Evolutionary conservation across 2,329 filamentous ascomycete species (phyloP).

Genomic region (Colletotrichum camelliae): DNA sequence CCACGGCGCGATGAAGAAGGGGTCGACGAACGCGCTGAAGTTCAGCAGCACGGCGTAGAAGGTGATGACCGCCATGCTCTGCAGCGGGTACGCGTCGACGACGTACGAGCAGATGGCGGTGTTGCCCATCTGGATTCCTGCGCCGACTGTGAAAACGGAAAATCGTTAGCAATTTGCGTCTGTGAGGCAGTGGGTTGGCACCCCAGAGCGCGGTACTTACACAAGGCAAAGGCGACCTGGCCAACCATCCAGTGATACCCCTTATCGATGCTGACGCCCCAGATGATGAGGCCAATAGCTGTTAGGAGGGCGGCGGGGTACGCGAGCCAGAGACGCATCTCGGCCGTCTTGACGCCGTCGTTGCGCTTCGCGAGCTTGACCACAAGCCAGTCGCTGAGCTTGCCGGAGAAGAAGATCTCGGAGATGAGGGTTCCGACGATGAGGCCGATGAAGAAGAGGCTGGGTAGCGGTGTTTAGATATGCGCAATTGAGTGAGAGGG

Average conservation of each 20-base stretch:
- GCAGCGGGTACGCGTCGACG: conserved; percentile 59
- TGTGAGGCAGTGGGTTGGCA: too few species aligned
- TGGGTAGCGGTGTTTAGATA: neutral
- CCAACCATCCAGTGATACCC: conserved; percentile 62
- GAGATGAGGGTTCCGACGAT: conserved; percentile 57
- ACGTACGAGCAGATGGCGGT: conserved; percentile 57
- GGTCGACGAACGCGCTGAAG: conserved; percentile 48
- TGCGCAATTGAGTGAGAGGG: neutral
- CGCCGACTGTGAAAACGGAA: conserved; percentile 47
- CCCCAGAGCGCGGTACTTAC: too few species aligned
- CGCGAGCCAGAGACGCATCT: conserved; percentile 61
- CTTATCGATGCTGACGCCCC: conserved; percentile 59
- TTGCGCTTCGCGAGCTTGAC: conserved; percentile 48
- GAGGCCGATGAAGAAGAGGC: conserved; percentile 58
- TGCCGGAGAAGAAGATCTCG: conserved; percentile 56
- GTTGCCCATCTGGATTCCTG: conserved; percentile 63
- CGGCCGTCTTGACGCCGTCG: conserved; percentile 46
- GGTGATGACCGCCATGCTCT: conserved; percentile 58
- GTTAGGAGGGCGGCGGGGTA: conserved; percentile 57
- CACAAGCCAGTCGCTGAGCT: conserved; percentile 58
- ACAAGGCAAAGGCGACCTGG: conserved; percentile 60
- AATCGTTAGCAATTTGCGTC: neutral
- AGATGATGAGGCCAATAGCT: conserved; percentile 55
- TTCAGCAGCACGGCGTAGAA: conserved; percentile 62
- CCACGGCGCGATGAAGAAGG: conserved; percentile 58